These are phyloP conservation scores for Fusarium sp. DNA, from an alignment of 2,329 filamentous ascomycete species.

Conservation along the genomic window DNA sequence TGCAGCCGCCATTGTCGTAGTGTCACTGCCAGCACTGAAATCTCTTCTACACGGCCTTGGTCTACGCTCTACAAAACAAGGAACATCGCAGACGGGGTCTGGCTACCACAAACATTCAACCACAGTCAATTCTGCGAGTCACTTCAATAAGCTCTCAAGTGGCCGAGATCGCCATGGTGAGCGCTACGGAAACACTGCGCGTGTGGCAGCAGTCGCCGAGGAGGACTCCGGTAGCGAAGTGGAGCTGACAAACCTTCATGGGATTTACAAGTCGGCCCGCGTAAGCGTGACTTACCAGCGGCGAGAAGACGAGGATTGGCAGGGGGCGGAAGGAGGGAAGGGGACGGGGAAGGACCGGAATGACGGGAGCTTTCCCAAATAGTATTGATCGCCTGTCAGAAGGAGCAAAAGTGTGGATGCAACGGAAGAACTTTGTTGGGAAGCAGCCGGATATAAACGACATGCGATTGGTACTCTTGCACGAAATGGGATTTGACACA, in stretches of 20 bases:
- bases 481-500: not conserved
- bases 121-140: constrained; percentile 13
- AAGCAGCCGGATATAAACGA: not conserved
- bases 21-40: constrained; percentile 37
- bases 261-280: constrained; percentile 42
- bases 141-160: constrained; percentile 39
- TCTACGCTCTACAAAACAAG: constrained; percentile 29
- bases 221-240: constrained; percentile 43
- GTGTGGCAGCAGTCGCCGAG: constrained; percentile 22
- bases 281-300: constrained; percentile 37
- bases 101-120: constrained; percentile 30
- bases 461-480: not conserved
- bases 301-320: constrained; percentile 14
- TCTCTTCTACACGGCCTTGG: constrained; percentile 35
- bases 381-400: not conserved
- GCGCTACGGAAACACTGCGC: constrained; percentile 17
- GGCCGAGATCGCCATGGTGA: constrained; percentile 30
- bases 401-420: not conserved
- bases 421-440: not conserved
- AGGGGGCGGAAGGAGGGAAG: not conserved
- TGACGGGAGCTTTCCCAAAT: not conserved
- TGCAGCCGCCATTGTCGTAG: constrained; percentile 35
- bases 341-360: not conserved
- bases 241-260: constrained; percentile 37
- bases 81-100: constrained; percentile 27